Evolutionary conservation across 805 yeast genomes (phyloP).

Genomic region (Babjeviella inositovora): DNA sequence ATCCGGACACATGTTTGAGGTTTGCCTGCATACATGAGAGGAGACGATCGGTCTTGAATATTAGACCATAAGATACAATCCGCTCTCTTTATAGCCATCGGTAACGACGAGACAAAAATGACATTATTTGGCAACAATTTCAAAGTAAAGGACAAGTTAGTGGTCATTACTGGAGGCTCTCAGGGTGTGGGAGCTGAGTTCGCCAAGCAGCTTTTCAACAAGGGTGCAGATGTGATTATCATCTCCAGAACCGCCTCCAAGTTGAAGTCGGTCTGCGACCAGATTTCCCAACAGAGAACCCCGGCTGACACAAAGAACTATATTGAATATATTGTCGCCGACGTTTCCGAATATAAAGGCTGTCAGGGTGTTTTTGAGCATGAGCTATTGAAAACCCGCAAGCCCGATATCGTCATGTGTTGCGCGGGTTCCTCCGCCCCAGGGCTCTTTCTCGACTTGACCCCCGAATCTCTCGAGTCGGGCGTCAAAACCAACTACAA

Average conservation of each 20-base stretch:
- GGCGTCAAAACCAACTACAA: slow-evolving; percentile 61
- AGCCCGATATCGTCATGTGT: slow-evolving; percentile 64
- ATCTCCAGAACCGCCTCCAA: slow-evolving; percentile 65
- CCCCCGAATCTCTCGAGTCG: slow-evolving; percentile 33
- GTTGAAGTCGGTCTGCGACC: slow-evolving; percentile 29
- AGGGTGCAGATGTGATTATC: slow-evolving; percentile 50
- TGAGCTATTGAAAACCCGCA: slow-evolving; percentile 9
- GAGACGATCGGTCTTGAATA: too few species aligned
- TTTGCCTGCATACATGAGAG: too few species aligned
- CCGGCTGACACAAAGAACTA: slow-evolving; percentile 7
- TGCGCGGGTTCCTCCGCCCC: slow-evolving; percentile 86
- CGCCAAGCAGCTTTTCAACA: slow-evolving; percentile 36
- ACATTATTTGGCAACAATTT: too few species aligned
- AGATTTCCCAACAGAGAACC: slow-evolving; percentile 12
- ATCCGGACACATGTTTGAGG: too few species aligned
- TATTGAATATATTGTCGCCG: slow-evolving; percentile 37
- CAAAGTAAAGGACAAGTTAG: slow-evolving; percentile 29
- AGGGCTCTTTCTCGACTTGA: slow-evolving; percentile 56
- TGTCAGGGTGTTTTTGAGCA: slow-evolving; percentile 27
- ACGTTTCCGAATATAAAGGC: slow-evolving; percentile 38
- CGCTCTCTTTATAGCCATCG: too few species aligned
- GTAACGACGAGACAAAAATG: too few species aligned
- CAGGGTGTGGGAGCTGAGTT: slow-evolving; percentile 85
- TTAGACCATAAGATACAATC: too few species aligned
- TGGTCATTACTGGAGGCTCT: slow-evolving; percentile 82